Percentiles rank a stretch among this genome's conserved stretches.
Evolutionary conservation across 2,329 filamentous ascomycete species (phyloP).

Genomic region (Harringtonia aguacate): DNA sequence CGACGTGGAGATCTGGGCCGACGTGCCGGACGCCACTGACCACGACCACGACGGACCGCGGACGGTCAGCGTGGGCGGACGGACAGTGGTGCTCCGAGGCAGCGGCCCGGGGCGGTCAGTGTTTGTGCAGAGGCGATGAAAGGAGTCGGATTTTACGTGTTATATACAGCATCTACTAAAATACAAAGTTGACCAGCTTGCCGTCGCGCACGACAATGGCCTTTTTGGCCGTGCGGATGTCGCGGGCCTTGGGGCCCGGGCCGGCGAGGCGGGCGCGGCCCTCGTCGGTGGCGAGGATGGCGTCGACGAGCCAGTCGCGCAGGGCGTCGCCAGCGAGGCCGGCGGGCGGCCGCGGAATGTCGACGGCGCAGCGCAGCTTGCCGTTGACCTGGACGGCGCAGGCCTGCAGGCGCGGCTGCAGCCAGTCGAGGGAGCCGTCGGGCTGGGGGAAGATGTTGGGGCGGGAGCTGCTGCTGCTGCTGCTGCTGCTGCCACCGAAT

Average conservation of each 20-base stretch:
- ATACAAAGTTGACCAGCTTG: conserved; percentile 65
- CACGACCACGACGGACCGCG: conserved; percentile 17
- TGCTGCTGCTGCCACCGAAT: no score
- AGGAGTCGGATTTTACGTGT: not conserved
- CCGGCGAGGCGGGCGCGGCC: conserved; percentile 46
- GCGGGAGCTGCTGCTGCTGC: no score
- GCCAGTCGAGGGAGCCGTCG: conserved; percentile 38
- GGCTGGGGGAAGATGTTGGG: conserved; percentile 42
- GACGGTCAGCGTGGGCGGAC: conserved; percentile 13
- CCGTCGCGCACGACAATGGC: conserved; percentile 57
- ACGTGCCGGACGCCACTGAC: conserved; percentile 40
- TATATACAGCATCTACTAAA: conserved; percentile 19
- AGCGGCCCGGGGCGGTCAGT: conserved; percentile 38
- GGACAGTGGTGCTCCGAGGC: conserved; percentile 29
- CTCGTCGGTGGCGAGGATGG: conserved; percentile 50
- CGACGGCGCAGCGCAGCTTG: conserved; percentile 59
- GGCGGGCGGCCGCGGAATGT: conserved; percentile 43
- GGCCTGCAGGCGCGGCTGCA: conserved; percentile 37
- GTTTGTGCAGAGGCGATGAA: conserved; percentile 15
- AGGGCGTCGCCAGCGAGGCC: conserved; percentile 34
- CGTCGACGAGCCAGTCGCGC: conserved; percentile 48
- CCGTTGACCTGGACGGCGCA: conserved; percentile 73
- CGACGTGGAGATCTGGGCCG: conserved; percentile 60
- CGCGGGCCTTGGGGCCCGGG: conserved; percentile 24
- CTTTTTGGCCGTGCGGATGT: conserved; percentile 45